Percentiles rank a stretch among this genome's conserved stretches.
Conservation (phyloP, 345 rosid species). For the Excoecaria agallocha region DNA sequence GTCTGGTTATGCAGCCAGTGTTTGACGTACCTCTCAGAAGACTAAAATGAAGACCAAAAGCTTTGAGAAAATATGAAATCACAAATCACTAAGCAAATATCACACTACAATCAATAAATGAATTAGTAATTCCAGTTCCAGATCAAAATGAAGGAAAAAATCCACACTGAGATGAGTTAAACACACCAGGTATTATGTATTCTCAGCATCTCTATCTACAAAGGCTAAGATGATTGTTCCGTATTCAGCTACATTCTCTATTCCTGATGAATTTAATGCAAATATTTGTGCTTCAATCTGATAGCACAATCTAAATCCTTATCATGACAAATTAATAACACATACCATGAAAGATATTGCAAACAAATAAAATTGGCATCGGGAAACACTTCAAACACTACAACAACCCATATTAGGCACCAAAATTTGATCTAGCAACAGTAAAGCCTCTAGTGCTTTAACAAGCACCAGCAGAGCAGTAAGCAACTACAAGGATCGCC, state of each 20-base stretch:
- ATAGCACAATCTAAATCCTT: background rate
- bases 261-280: background rate
- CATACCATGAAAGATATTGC: background rate
- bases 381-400: background rate
- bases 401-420: background rate
- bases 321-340: background rate
- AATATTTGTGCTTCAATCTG: background rate
- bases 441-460: background rate
- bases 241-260: background rate
- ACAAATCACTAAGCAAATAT: background rate
- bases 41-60: background rate
- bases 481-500: slow-evolving; percentile 7
- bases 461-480: background rate
- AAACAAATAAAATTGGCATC: background rate
- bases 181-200: background rate
- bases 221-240: background rate
- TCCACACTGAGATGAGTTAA: background rate
- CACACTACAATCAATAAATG: background rate
- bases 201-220: background rate
- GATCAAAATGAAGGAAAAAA: background rate
- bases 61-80: background rate
- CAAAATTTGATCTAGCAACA: background rate
- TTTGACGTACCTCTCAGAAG: background rate
- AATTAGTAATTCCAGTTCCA: background rate
- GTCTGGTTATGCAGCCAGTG: no score